Evolutionary conservation across 2,329 filamentous ascomycete genomes (phyloP).

Genomic region (Penicillium sp.): DNA sequence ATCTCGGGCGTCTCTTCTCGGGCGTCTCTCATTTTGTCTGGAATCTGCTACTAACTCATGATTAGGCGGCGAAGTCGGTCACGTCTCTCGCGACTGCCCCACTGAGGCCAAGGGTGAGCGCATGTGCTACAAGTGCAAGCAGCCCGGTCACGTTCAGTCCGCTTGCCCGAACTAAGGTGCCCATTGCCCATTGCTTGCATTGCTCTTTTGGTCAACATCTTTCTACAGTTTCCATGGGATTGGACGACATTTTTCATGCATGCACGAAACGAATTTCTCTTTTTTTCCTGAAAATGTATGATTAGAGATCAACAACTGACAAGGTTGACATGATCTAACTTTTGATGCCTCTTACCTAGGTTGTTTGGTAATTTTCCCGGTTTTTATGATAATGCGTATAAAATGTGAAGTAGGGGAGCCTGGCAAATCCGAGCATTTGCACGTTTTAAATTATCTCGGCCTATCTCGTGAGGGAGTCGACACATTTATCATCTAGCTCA

Average conservation of each 20-base stretch:
- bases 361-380: slow-evolving; percentile 30
- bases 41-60: slow-evolving; percentile 7
- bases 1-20: not conserved
- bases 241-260: slow-evolving; percentile 13
- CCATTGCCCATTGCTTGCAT: slow-evolving; percentile 15
- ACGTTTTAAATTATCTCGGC: not conserved
- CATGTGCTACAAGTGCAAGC: slow-evolving; percentile 96
- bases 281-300: slow-evolving; percentile 16
- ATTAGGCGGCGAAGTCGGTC: slow-evolving; percentile 78
- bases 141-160: slow-evolving; percentile 87
- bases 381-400: slow-evolving; percentile 12
- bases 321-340: slow-evolving; percentile 27
- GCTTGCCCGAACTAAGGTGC: slow-evolving; percentile 76
- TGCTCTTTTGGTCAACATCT: slow-evolving; percentile 27
- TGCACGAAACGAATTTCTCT: slow-evolving; percentile 18
- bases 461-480: not conserved
- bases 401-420: slow-evolving; percentile 8
- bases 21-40: not conserved
- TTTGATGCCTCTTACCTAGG: slow-evolving; percentile 19
- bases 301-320: slow-evolving; percentile 13
- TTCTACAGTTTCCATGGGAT: slow-evolving; percentile 15
- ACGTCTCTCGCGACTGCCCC: slow-evolving; percentile 93
- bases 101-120: slow-evolving; percentile 88
- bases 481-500: not conserved
- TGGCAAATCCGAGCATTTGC: slow-evolving; percentile 4